Percentiles rank a stretch among this genome's conserved stretches.
These are phyloP conservation scores for Claviceps humidiphila DNA, from an alignment of 2,329 filamentous ascomycete species.

Conservation along the genomic window DNA sequence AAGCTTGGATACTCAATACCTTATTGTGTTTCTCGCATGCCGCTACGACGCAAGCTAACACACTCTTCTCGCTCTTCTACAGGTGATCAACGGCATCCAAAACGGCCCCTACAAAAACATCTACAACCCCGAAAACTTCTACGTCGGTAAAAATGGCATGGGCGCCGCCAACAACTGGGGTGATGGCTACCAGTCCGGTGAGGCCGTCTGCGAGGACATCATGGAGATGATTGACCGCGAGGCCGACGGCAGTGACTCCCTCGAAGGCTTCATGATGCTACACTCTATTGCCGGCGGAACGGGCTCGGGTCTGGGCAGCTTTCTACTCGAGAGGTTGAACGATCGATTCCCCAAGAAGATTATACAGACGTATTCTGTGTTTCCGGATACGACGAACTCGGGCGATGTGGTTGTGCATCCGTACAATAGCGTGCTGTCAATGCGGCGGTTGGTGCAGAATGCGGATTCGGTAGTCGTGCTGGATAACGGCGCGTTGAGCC, in stretches of 20 bases:
- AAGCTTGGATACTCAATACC: background rate
- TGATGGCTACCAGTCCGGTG: constrained; percentile 85
- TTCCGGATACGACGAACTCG: constrained; percentile 79
- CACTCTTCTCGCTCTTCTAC: background rate
- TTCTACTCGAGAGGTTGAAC: constrained; percentile 87
- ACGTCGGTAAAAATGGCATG: constrained; percentile 82
- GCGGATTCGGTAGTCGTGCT: constrained; percentile 95
- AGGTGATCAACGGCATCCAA: constrained; percentile 85
- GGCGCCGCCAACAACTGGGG: constrained; percentile 98
- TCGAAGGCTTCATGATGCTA: constrained; percentile 98
- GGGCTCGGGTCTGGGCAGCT: constrained; percentile 89
- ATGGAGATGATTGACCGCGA: constrained; percentile 99
- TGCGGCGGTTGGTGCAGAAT: constrained; percentile 85
- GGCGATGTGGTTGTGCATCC: constrained; percentile 93
- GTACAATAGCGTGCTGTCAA: constrained; percentile 90
- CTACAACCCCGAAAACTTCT: constrained; percentile 99
- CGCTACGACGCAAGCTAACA: background rate
- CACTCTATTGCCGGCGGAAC: constrained; percentile 97
- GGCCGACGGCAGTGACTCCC: constrained; percentile 91
- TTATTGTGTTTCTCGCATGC: background rate
- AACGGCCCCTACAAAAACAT: constrained; percentile 93
- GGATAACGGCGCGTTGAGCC: constrained; percentile 85
- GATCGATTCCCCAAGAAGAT: constrained; percentile 98
- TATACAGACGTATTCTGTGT: constrained; percentile 97
- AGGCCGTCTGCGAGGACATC: constrained; percentile 86